Base-by-base conservation (phyloP, 1,284 basidiomycete species). In the Leccinum angustisporum region DNA sequence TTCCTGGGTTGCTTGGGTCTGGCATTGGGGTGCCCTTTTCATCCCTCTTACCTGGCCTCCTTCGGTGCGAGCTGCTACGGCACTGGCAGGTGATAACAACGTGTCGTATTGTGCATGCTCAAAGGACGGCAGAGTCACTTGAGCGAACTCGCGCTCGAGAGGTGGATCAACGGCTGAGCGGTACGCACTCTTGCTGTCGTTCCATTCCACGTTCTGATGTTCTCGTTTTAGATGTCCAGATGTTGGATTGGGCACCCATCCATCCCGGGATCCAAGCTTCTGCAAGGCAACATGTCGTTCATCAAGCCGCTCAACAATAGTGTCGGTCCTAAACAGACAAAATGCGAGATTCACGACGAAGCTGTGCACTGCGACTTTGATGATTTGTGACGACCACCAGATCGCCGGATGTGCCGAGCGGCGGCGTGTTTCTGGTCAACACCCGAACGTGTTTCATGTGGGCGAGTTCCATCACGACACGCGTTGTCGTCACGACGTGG, bases 361-460 rank as follows among this genome's bases (percentile, higher is more conserved):
- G 88, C 85, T 61, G 78, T 89, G 40, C 83, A 91, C 72, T 85
- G 87, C 69, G 94, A 99, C 70, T 91, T 90, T 68, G 92, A 98
- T 61, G 84, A 94, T 62, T 93, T 70, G 69, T 97, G 38, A 97
- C 96, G 31, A 97, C 94, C 6, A 98, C 97, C 10, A 82, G 86
- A 57, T 97, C 95, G 9, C 97, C 96, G 0, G 97, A 99, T 63
- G 96, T 98, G 8, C 97, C 97, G 0, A 93, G 89, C 66, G 97
- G 97, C 1, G 85, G 90, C 4, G 93, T 92, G 53, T 99, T 99
- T 74, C 81, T 87, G 4, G 94, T 98, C 70, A 97, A 95, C 82
- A 98, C 97, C 16, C 81, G 88, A 67, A 97, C 95, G 10, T 98
- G 96, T 74, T 83, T 99, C 61, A 98, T 87, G 75, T 99, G 96